Conservation (phyloP, 2,329 filamentous ascomycete species). For the Xenoacremonium recifei region DNA sequence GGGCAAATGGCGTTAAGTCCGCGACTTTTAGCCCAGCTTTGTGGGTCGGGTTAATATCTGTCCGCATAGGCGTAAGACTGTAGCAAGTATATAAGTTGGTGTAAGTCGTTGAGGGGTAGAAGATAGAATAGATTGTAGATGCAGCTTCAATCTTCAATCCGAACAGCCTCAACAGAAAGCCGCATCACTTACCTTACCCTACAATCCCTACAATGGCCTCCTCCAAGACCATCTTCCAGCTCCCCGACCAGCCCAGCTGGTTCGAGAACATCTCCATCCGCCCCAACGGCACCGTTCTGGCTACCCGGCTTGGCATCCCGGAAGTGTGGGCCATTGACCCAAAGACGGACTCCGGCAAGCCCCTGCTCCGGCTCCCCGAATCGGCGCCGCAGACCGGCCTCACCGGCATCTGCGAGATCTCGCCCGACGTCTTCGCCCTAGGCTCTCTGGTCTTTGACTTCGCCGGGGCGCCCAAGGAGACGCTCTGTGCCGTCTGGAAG, state of each 20-base stretch:
- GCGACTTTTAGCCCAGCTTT: no score
- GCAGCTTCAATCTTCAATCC: no score
- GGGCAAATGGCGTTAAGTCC: no score
- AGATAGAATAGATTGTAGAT: no score
- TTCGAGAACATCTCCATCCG: conserved; percentile 20
- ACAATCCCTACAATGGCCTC: not conserved
- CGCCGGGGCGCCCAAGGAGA: conserved; percentile 7
- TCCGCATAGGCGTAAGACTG: no score
- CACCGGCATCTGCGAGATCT: conserved; percentile 17
- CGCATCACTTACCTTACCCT: no score
- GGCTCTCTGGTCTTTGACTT: conserved; percentile 16
- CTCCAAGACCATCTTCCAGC: conserved; percentile 15
- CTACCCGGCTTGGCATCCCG: conserved; percentile 18
- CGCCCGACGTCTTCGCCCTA: conserved; percentile 16
- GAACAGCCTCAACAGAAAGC: no score
- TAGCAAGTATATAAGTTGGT: no score
- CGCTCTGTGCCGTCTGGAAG: conserved; percentile 16
- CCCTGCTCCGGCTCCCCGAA: conserved; percentile 8
- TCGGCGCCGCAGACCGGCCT: conserved; percentile 9
- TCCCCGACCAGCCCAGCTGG: conserved; percentile 17
- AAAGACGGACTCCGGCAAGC: conserved; percentile 8
- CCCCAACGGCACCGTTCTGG: conserved; percentile 12
- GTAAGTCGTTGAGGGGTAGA: no score
- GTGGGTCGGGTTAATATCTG: no score
- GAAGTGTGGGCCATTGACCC: conserved; percentile 19